A percentile compares a stretch with the other conserved stretches of the same genome.
Evolutionary conservation across 2,329 filamentous ascomycete genomes (phyloP).

Genomic region (Aspergillus puulaauensis): DNA sequence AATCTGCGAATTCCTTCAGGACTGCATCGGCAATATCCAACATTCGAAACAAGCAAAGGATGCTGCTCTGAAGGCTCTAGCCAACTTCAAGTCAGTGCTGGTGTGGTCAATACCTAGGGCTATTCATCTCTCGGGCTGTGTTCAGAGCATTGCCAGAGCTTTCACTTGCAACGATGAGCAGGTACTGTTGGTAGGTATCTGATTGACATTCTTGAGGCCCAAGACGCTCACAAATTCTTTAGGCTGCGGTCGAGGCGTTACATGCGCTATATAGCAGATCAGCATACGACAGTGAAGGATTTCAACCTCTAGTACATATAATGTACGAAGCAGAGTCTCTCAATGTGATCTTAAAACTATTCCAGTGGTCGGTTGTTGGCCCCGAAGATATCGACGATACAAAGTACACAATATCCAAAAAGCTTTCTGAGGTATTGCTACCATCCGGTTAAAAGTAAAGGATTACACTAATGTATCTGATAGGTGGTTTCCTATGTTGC

Average conservation of each 20-base stretch:
- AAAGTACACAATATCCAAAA: constrained; percentile 90
- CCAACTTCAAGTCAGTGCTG: constrained; percentile 75
- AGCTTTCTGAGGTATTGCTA: constrained; percentile 75
- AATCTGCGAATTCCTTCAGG: constrained; percentile 69
- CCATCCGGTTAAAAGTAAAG: background rate
- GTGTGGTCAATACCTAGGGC: constrained; percentile 86
- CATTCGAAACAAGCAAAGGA: constrained; percentile 66
- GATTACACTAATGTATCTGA: constrained; percentile 5
- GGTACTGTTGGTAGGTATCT: constrained; percentile 66
- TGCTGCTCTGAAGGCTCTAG: constrained; percentile 74
- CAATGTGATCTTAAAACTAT: constrained; percentile 69
- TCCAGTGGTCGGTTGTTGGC: constrained; percentile 76
- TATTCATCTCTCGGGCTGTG: constrained; percentile 68
- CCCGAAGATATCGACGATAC: constrained; percentile 83
- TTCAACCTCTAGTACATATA: constrained; percentile 72
- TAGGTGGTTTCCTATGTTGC: constrained; percentile 83
- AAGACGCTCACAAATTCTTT: constrained; percentile 11
- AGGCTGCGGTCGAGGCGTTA: constrained; percentile 80
- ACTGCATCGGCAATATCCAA: constrained; percentile 68
- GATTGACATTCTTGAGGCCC: background rate
- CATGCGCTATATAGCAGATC: constrained; percentile 76
- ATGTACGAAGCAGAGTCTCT: constrained; percentile 75
- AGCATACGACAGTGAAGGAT: constrained; percentile 74
- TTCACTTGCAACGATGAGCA: constrained; percentile 69
- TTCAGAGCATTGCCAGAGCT: constrained; percentile 68